Evolutionary conservation across 108 stramenopile genomes (phyloP).

Genomic region (Discostella stelligeroides): DNA sequence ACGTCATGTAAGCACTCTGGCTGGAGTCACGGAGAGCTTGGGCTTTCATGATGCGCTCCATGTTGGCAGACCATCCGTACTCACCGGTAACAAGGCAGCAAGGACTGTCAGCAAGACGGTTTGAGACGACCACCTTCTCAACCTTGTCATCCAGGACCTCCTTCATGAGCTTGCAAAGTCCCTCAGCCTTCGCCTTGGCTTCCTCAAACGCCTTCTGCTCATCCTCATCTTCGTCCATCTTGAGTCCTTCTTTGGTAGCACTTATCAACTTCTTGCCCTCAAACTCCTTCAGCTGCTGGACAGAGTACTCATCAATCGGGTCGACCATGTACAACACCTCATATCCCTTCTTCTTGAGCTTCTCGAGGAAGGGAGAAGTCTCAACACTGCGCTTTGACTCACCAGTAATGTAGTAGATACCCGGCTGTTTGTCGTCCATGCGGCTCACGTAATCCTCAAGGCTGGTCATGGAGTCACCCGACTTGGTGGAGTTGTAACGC

Average conservation of each 20-base stretch:
- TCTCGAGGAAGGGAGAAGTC: constrained; percentile 99
- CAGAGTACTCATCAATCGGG: constrained; percentile 99
- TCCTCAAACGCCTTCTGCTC: constrained; percentile 99
- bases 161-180: constrained; percentile 99
- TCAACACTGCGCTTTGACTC: constrained; percentile 99
- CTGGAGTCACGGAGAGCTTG: constrained; percentile 99
- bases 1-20: constrained; percentile 98
- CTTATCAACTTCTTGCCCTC: constrained; percentile 99
- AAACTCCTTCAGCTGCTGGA: constrained; percentile 99
- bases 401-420: constrained; percentile 99
- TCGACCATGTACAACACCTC: constrained; percentile 99
- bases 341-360: constrained; percentile 99
- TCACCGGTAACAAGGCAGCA: constrained; percentile 99
- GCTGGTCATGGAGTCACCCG: constrained; percentile 98
- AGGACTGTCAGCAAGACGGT: constrained; percentile 98
- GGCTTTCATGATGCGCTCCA: constrained; percentile 99
- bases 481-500: constrained; percentile 99
- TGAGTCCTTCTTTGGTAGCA: constrained; percentile 99
- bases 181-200: constrained; percentile 96
- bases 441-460: constrained; percentile 99
- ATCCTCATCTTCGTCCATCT: constrained; percentile 93
- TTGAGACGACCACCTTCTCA: constrained; percentile 99
- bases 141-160: constrained; percentile 99
- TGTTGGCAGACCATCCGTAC: constrained; percentile 99
- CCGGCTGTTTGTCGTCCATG: constrained; percentile 98